A percentile compares a stretch with the other conserved stretches of the same genome.
These are phyloP conservation scores for Beauveria pseudobassiana DNA, from an alignment of 2,329 filamentous ascomycete species.

Conservation along the genomic window DNA sequence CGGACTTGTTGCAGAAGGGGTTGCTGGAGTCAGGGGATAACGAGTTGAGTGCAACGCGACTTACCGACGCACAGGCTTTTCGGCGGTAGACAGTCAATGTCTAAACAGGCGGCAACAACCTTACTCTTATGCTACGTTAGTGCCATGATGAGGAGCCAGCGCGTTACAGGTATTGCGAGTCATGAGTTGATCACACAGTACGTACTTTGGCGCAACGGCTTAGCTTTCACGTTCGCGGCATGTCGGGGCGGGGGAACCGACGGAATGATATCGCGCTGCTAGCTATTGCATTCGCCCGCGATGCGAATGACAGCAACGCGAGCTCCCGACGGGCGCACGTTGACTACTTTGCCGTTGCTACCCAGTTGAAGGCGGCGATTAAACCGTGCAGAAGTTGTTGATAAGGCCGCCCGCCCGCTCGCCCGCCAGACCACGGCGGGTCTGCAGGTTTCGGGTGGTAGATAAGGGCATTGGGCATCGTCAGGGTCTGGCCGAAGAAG, in stretches of 20 bases:
- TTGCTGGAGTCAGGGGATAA: neutral
- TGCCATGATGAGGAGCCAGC: neutral
- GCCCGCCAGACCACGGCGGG: neutral
- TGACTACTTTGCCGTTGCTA: too few relatives aligned
- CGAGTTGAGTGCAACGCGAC: neutral
- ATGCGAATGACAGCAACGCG: neutral
- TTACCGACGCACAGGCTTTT: neutral
- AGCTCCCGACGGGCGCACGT: too few relatives aligned
- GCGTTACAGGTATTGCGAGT: neutral
- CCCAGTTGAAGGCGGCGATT: too few relatives aligned
- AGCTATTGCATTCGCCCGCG: neutral
- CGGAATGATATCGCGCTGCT: neutral
- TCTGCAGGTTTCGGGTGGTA: slow-evolving; percentile 2
- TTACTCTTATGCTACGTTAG: neutral
- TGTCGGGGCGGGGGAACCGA: neutral
- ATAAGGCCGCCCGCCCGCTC: too few relatives aligned
- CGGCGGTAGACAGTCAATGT: neutral
- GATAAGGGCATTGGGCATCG: slow-evolving; percentile 5
- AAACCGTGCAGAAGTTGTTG: too few relatives aligned
- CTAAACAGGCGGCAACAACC: neutral
- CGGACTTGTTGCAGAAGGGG: neutral
- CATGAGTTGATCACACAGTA: too few relatives aligned
- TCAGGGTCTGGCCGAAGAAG: neutral
- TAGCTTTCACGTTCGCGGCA: neutral
- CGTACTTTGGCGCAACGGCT: too few relatives aligned